A percentile compares a stretch with the other conserved stretches of the same genome.
phyloP scores from a whole-genome alignment of 306 rosid genomes.

The Oemleria cerasiformis region DNA sequence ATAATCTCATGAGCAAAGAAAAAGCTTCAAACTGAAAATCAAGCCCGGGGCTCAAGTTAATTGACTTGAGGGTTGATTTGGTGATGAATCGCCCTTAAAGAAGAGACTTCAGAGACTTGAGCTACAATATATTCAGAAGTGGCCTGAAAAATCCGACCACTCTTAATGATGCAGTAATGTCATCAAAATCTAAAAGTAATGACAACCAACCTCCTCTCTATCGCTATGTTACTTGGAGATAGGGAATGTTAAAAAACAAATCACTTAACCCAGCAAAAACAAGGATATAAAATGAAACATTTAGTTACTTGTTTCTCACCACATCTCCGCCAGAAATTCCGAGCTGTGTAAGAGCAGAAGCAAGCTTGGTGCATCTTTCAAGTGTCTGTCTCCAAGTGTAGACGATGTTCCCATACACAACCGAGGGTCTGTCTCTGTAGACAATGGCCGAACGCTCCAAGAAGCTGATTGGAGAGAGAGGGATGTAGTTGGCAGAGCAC shows the following conservation, averaged over 20 bases:
- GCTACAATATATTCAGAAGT: not conserved
- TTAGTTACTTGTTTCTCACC: constrained; percentile 31
- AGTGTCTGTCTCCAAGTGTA: constrained; percentile 69
- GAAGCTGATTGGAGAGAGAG: constrained; percentile 76
- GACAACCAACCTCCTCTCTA: not conserved
- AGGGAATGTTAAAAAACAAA: not conserved
- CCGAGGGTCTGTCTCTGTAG: constrained; percentile 48
- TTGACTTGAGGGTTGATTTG: too few relatives aligned
- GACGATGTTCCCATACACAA: constrained; percentile 40
- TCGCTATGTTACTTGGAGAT: not conserved
- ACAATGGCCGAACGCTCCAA: constrained; percentile 77
- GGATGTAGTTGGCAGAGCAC: constrained; percentile 62
- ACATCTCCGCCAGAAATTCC: constrained; percentile 55
- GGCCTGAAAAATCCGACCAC: too few relatives aligned
- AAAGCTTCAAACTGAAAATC: not conserved
- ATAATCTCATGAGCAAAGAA: not conserved
- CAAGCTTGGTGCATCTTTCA: constrained; percentile 69
- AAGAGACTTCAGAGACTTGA: not conserved
- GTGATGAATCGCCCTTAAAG: not conserved
- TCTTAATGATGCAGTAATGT: not conserved
- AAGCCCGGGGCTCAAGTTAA: not conserved
- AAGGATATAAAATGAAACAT: not conserved
- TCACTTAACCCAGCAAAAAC: not conserved
- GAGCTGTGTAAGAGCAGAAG: constrained; percentile 51
- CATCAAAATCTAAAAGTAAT: not conserved